Percentiles rank a stretch among this genome's conserved stretches.
Conservation (phyloP, 2,329 filamentous ascomycete genomes). For the Diaporthe vaccinii region DNA sequence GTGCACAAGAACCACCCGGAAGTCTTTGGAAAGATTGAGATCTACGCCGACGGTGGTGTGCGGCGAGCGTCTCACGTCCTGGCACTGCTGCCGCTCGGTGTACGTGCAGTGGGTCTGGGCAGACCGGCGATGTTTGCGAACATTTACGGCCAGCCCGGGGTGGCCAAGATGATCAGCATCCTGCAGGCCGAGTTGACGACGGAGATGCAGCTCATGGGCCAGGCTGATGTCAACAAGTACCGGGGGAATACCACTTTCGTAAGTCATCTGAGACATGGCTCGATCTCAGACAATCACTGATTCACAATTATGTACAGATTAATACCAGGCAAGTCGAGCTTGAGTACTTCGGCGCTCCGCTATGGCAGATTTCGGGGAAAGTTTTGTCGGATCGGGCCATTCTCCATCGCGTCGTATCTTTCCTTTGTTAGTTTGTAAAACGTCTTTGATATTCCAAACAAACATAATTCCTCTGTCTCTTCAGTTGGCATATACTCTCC, state of each 20-base stretch:
- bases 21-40: slow-evolving; percentile 51
- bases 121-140: slow-evolving; percentile 7
- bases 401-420: no score
- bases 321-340: slow-evolving; percentile 1
- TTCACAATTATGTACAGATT: not conserved
- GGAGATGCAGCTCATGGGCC: not conserved
- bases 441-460: no score
- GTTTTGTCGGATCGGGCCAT: not conserved
- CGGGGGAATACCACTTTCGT: not conserved
- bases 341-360: slow-evolving; percentile 4
- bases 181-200: not conserved
- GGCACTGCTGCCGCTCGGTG: slow-evolving; percentile 61
- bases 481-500: no score
- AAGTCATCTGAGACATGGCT: not conserved
- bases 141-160: not conserved
- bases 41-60: slow-evolving; percentile 63
- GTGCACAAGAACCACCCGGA: slow-evolving; percentile 56
- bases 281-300: not conserved
- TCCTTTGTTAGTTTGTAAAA: no score
- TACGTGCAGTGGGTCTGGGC: slow-evolving; percentile 60
- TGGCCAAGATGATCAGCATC: slow-evolving; percentile 9
- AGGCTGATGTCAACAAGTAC: not conserved
- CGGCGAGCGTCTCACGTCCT: slow-evolving; percentile 61
- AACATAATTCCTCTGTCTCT: no score
- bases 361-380: not conserved